Evolutionary conservation across 2,329 filamentous ascomycete species (phyloP), one percentile per base, ranked within the genome.

Genomic region (Phymatotrichopsis omnivora): DNA sequence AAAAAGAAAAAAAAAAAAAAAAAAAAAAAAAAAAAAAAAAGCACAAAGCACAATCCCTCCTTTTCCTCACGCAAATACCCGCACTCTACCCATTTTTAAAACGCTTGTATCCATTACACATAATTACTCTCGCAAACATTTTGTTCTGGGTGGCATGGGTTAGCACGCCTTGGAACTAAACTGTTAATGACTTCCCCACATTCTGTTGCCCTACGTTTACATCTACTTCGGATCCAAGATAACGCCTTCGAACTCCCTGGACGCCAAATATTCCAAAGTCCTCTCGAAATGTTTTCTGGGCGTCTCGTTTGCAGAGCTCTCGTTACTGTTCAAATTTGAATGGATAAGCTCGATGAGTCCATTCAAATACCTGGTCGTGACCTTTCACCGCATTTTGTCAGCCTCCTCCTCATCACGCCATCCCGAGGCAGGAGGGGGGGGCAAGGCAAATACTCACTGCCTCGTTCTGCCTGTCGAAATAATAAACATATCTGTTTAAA

Each of bases 381-480:
- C 73, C 74, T 77, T 42, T 31, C 31, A 5, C n/a, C 10, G 19
- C 10, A 6, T n/a, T 41, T n/a, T 11, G 17, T n/a, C 10, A 28
- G 22, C n/a, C 20, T 17, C 19, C 25, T 24, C n/a, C 17, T 25
- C 30, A 43, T 36, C 17, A 20, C 12, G 19, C 3, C 14, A 16
- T 35, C 23, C 16, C 20, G 8, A 35, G 20, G 17, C 6, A 34
- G 14, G 14, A 34, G 11, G 6, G 19, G 23, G 40, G 10, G 42
- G 11, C 2, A 22, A 14, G 27, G 27, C 8, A n/a, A 34, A 33
- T 17, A 64, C 72, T 66, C 64, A 76, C 91, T 56, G 87, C 87
- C 67, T 98, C 91, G 65, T 98, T 98, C 62, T 94, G 85, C 64
- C 98, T 89, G 65, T 98, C 91, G 68, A 95, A 98, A 69, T 96